Percentiles rank a stretch among this genome's conserved stretches.
Conservation (phyloP, 2,329 filamentous ascomycete species). For the Paecilomyces sp. region DNA sequence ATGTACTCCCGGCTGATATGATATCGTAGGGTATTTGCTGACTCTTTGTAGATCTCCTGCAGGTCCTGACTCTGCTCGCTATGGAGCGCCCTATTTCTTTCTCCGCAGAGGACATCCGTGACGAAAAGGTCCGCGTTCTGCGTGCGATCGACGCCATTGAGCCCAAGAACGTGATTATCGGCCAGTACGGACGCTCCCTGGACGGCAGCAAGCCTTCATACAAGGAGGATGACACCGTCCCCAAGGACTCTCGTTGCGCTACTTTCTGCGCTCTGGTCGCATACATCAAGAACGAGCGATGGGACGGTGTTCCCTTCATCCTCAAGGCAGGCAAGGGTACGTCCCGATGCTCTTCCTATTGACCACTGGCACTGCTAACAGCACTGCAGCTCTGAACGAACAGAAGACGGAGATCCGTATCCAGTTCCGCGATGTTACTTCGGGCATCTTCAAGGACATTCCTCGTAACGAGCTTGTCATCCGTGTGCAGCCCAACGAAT, state of each 20-base stretch:
- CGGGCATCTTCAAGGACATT: slow-evolving; percentile 99
- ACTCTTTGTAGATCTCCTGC: slow-evolving; percentile 63
- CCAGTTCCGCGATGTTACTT: slow-evolving; percentile 99
- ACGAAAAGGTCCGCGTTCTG: slow-evolving; percentile 96
- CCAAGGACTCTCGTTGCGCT: slow-evolving; percentile 92
- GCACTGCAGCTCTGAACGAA: slow-evolving; percentile 71
- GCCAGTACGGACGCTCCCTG: slow-evolving; percentile 93
- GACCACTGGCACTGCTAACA: slow-evolving; percentile 10
- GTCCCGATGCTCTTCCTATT: neutral
- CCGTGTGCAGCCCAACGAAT: slow-evolving; percentile 98
- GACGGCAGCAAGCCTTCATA: slow-evolving; percentile 96
- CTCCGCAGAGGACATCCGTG: slow-evolving; percentile 94
- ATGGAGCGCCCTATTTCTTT: slow-evolving; percentile 99
- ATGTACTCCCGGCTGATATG: slow-evolving; percentile 19
- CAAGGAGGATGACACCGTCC: slow-evolving; percentile 97
- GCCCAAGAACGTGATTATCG: slow-evolving; percentile 99
- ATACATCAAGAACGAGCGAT: slow-evolving; percentile 99
- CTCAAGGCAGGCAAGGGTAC: slow-evolving; percentile 89
- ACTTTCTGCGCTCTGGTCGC: slow-evolving; percentile 97
- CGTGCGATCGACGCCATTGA: slow-evolving; percentile 90
- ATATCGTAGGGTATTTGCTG: slow-evolving; percentile 4
- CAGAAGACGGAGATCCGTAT: slow-evolving; percentile 99
- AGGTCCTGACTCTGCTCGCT: slow-evolving; percentile 89
- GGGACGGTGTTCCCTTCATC: slow-evolving; percentile 99
- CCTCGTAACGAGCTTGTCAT: slow-evolving; percentile 98